Base-by-base conservation (phyloP, 371 early-diverging fungal genomes). In the Dichotomocladium elegans region DNA sequence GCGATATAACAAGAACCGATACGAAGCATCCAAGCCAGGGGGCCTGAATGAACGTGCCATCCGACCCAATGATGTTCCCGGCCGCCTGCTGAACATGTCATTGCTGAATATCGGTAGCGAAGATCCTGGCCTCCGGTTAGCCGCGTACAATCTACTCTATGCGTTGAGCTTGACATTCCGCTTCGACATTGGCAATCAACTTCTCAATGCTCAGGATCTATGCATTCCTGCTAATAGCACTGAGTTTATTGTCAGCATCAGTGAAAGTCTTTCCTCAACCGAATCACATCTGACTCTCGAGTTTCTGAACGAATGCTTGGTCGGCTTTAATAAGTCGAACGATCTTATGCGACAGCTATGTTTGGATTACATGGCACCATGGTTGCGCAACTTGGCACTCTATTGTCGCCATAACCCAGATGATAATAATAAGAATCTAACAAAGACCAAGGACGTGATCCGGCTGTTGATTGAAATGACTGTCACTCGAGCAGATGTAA, bases 181-280 rank as follows among this genome's bases (percentile, higher is more conserved):
- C 33, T 88, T 94, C 69, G 85, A 90, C 53, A 82, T 88, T 12
- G 91, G 90, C 2, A 91, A 88, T 40, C 89, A 90, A 61, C 58
- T 96, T 27, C 59, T 93, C n/a, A 82, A 79, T 51, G 90, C 91
- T 15, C 14, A 46, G 77, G 93, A 91, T 53, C 61, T 94, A 24
- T 94, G 91, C 57, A 89, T 95, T 50, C 97, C 97, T 25, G 78
- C 83, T 24, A 94, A 94, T 63, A 93, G 87, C 65, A 82, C 87
- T 6, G 76, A 83, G 37, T 95, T 94, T 65, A 86, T 94, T 24
- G 73, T 84, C 26, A 66, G 75, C 15, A 88, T 95, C 59, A 91
- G 93, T 58, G 82, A 88, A 58, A 74, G 82, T 26, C 68, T 96
- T 19, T 92, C 95, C 11, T 60, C 66, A 25, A 80, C 85, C 0